Evolutionary conservation across 2,329 filamentous ascomycete genomes (phyloP), one percentile per base, ranked within the genome.

Genomic region (Botrytis paeoniae): DNA sequence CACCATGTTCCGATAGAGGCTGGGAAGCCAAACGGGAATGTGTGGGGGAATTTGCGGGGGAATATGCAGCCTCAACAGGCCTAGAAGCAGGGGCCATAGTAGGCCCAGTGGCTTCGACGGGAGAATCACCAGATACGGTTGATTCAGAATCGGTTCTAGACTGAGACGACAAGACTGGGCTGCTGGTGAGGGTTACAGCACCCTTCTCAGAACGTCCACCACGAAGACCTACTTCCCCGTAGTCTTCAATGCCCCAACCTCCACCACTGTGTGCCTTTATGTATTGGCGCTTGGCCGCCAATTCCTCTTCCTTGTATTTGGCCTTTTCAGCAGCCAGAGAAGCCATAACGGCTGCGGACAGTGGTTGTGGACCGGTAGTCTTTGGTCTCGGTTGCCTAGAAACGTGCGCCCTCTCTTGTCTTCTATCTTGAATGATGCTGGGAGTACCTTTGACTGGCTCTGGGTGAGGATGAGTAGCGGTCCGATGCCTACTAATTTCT

Each of bases 281-380:
- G 25, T 62, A 62, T 18, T 62, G 22, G 7, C 25, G 60, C 60
- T 62, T 62, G 25, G 60, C 60, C 4, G 6, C 60, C 10, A 62
- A 62, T n/a, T 39, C 35, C 16, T 62, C 60, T 5, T 39, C 35
- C 35, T 61, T 25, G 35, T 4, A 61, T 18, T 62, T 62, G 14
- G 60, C 60, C 1, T 62, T 39, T 4, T 62, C 60, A n/a, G 60
- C 35, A 39, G 60, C 60, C 12, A 62, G 18, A n/a, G 60, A 39
- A 39, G 60, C 35, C 35, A 62, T n/a, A n/a, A 39, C 25, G 5
- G 60, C 35, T 12, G 60, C 35, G 2, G 35, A 39, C 0, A 62
- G 14, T n/a, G 25, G 22, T 16, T 22, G 35, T 18, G 25, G 22
- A 4, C 3, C 35, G 2, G 25, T n/a, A n/a, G 0, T n/a, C 1